Evolutionary conservation across 2,329 filamentous ascomycete species (phyloP).

Genomic region (Rhynchosporium graminicola): DNA sequence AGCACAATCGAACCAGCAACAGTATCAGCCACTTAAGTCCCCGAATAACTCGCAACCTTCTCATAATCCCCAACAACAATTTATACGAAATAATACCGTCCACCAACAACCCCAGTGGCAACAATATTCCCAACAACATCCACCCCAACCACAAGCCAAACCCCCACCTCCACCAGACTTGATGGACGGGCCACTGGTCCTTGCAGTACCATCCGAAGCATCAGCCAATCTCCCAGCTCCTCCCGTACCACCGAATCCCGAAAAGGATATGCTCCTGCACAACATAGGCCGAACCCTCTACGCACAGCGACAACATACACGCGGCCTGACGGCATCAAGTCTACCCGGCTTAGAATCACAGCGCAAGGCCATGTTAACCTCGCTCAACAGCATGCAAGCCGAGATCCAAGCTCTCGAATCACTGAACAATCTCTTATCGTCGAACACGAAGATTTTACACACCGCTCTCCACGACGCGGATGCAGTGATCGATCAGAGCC

Average conservation of each 20-base stretch:
- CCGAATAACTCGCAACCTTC: conserved; percentile 28
- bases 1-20: conserved; percentile 33
- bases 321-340: conserved; percentile 71
- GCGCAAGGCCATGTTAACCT: conserved; percentile 70
- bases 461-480: conserved; percentile 79
- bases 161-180: conserved; percentile 51
- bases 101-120: conserved; percentile 33
- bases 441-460: conserved; percentile 77
- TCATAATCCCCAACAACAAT: conserved; percentile 30
- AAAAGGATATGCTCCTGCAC: conserved; percentile 83
- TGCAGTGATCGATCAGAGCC: conserved; percentile 71
- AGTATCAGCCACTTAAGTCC: conserved; percentile 22
- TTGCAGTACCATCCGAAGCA: conserved; percentile 49
- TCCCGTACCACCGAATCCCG: conserved; percentile 90
- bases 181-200: conserved; percentile 52
- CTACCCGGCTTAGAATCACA: conserved; percentile 78
- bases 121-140: conserved; percentile 38
- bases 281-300: conserved; percentile 73
- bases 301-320: conserved; percentile 66
- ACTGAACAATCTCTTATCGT: conserved; percentile 68
- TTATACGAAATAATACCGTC: conserved; percentile 25
- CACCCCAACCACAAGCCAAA: conserved; percentile 42
- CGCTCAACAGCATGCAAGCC: conserved; percentile 68
- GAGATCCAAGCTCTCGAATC: conserved; percentile 73
- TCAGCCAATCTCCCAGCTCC: conserved; percentile 63